Percentiles rank a stretch among this genome's conserved stretches.
Conservation (phyloP, 495 filamentous ascomycete species). For the Penicillium macrosclerotiorum region DNA sequence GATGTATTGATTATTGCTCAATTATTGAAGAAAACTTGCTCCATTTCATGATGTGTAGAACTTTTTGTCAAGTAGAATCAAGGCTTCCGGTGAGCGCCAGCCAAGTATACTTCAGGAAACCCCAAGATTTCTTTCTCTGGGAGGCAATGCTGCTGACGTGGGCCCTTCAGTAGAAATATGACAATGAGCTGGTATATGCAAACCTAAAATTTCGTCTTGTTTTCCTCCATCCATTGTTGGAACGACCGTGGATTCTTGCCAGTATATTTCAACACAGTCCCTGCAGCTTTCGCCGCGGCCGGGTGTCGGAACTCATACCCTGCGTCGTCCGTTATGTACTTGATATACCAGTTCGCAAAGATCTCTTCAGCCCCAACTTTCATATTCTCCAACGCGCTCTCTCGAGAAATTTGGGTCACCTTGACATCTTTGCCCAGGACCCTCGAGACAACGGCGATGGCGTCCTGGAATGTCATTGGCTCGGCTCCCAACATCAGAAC, state of each 20-base stretch:
- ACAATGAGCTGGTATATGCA: background rate
- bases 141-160: too few relatives aligned
- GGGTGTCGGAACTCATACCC: background rate
- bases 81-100: too few relatives aligned
- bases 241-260: conserved; percentile 38
- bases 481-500: conserved; percentile 11
- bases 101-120: too few relatives aligned
- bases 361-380: background rate
- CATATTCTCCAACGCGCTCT: conserved; percentile 5
- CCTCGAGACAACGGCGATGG: conserved; percentile 1
- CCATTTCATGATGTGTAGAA: too few relatives aligned
- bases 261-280: conserved; percentile 14
- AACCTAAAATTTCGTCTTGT: conserved; percentile 7
- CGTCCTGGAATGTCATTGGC: conserved; percentile 5
- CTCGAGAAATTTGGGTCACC: conserved; percentile 1
- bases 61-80: too few relatives aligned
- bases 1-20: too few relatives aligned
- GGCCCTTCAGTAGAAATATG: background rate
- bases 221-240: conserved; percentile 46
- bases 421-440: conserved; percentile 9
- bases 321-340: conserved; percentile 1
- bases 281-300: background rate
- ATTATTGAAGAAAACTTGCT: too few relatives aligned
- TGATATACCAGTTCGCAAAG: conserved; percentile 4
- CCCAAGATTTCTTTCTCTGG: too few relatives aligned